Evolutionary conservation across 441 rosid species (phyloP), one percentile per base, ranked within the genome.

Genomic region (Eruca vesicaria): DNA sequence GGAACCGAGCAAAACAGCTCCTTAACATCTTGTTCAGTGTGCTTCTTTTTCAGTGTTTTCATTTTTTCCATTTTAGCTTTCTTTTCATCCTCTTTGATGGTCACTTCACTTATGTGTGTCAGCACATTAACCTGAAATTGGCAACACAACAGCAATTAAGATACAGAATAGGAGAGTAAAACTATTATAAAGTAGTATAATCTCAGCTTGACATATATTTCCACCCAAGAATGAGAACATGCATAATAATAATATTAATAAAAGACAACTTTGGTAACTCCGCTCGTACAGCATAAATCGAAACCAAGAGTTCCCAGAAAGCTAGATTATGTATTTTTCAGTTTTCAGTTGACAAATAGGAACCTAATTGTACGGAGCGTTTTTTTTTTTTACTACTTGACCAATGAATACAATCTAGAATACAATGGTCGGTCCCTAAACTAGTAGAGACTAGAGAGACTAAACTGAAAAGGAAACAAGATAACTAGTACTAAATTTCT

Each of bases 61-160:
- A 94, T 83, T 19, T 33, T 0, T 12, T 80, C 64, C 2, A 94
- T 83, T 7, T 0, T 1, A 3, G 33, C 0, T 69, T 77, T 81
- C 0, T 35, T 3, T 6, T 55, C 8, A 0, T 26, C 0, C 58
- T 79, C 66, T 62, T 19, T 1, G 4, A 62, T 67, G 58, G 71
- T 18, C 71, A 86, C 87, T 76, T 90, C 90, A 73, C 89, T 84
- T 43, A 88, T 71, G 79, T 90, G 97, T 0, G 93, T 86, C 60
- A 90, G 77, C 71, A 90, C 86, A 77, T 90, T 86, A 23, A 91
- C 98, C 97, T 93, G 86, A 72, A 83, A 75, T 63, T 28, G 21
- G 29, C 45, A 50, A 60, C 20, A 32, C 0, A 28, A 14, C 23
- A 50, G 0, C 63, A 18, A 48, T 35, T n/a, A 68, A 38, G 35